Percentiles rank a stretch among this genome's conserved stretches.
phyloP scores from a whole-genome alignment of 768 basidiomycete genomes.

The Calocybe indica region DNA sequence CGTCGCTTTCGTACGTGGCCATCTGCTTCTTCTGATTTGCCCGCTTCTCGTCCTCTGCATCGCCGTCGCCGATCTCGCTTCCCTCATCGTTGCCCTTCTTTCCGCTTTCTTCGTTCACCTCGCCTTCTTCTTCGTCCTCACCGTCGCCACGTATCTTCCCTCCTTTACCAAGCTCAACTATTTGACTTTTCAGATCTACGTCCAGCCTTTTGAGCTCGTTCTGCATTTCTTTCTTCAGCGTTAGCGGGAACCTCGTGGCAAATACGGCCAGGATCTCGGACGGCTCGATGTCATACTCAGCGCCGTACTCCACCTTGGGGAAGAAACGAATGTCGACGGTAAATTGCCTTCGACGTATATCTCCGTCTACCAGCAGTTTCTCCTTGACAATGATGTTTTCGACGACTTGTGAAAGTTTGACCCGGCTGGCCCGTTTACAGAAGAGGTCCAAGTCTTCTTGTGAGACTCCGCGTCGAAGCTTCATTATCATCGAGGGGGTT shows the following conservation, averaged over 20 bases:
- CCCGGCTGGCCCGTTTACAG: constrained; percentile 82
- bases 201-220: constrained; percentile 83
- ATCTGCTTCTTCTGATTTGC: constrained; percentile 67
- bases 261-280: constrained; percentile 71
- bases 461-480: constrained; percentile 47
- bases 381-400: constrained; percentile 82
- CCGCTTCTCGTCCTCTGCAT: constrained; percentile 75
- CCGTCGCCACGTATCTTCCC: constrained; percentile 43
- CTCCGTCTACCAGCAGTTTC: constrained; percentile 56
- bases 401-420: constrained; percentile 84
- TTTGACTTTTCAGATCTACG: constrained; percentile 72
- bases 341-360: constrained; percentile 73
- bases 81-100: constrained; percentile 50
- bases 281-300: constrained; percentile 75
- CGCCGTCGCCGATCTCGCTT: constrained; percentile 78
- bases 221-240: constrained; percentile 81
- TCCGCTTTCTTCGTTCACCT: constrained; percentile 26
- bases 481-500: constrained; percentile 95
- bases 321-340: constrained; percentile 80
- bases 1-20: constrained; percentile 72
- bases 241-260: constrained; percentile 67
- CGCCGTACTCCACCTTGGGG: constrained; percentile 74
- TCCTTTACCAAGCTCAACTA: constrained; percentile 80
- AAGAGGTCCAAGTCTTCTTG: constrained; percentile 62
- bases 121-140: constrained; percentile 53